These are phyloP conservation scores for Lachancea cidri DNA, from an alignment of 805 yeast genomes.

Conservation along the genomic window DNA sequence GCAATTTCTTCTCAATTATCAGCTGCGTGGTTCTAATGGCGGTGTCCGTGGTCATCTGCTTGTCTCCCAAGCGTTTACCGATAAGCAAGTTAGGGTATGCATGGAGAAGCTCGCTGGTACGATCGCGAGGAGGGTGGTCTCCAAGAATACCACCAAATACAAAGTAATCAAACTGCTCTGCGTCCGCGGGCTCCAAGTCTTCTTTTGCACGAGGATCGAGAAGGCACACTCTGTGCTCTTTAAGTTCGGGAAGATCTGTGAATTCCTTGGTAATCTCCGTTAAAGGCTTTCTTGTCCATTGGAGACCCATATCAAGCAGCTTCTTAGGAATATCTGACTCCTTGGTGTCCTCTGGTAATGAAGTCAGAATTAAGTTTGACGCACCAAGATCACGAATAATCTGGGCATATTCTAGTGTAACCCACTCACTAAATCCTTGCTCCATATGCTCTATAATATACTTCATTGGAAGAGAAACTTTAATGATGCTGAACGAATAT, in stretches of 20 bases:
- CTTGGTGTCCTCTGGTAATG: conserved; percentile 62
- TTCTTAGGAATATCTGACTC: conserved; percentile 58
- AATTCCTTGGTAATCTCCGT: conserved; percentile 37
- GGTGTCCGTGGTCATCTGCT: conserved; percentile 97
- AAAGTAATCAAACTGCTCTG: conserved; percentile 67
- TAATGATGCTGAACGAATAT: not conserved
- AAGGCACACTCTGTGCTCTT: conserved; percentile 58
- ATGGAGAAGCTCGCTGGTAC: conserved; percentile 80
- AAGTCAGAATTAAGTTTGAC: conserved; percentile 68
- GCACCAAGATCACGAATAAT: conserved; percentile 80
- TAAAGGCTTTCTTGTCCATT: conserved; percentile 78
- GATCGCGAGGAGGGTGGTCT: conserved; percentile 85
- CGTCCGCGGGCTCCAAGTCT: conserved; percentile 71
- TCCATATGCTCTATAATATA: conserved; percentile 98
- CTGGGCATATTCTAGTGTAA: conserved; percentile 75
- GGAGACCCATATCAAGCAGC: conserved; percentile 57
- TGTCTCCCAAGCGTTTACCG: conserved; percentile 79
- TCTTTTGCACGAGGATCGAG: conserved; percentile 82
- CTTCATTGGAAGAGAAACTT: conserved; percentile 46
- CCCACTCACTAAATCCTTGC: conserved; percentile 96
- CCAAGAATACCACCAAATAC: conserved; percentile 96
- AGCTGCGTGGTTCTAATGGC: conserved; percentile 88
- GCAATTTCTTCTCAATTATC: conserved; percentile 54
- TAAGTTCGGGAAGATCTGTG: conserved; percentile 42
- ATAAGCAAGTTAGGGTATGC: conserved; percentile 66